Evolutionary conservation across 2,329 filamentous ascomycete genomes (phyloP), one percentile per base, ranked within the genome.

Genomic region (Fusarium sp.): DNA sequence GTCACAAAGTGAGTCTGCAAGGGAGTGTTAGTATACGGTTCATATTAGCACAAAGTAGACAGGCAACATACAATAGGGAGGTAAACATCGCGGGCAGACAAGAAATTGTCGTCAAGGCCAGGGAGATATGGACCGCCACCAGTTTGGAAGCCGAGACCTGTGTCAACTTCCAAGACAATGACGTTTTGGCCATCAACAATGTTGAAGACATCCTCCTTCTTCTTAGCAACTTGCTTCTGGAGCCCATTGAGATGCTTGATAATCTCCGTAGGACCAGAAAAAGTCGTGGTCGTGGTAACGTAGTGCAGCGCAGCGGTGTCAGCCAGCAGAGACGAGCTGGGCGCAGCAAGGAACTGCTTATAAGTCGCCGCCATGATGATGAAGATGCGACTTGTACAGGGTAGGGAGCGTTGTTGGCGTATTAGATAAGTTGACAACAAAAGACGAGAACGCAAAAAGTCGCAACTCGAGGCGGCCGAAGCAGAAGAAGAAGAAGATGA

Each of bases 81-180:
- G 50, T 88, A 88, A 64, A 94, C 94, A 55, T 87, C 87, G 74
- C 90, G 90, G 79, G 97, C 94, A 57, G 92, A 84, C 59, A 99
- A 82, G 78, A 98, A 97, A 82, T 97, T 97, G 83, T 97, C 94
- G 75, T 98, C 95, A 47, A 99, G 84, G 46, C 89, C 89, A 7
- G 95, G 95, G 56, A 98, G 86, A 81, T 96, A 98, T 67, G 90
- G 87, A 67, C 94, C 95, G 69, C 95, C 96, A 67, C 91, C 90
- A 65, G 85, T 88, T 57, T 90, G 77, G 78, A 99, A 97, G 76
- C 96, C 91, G 46, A 98, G 80, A 3, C 88, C 89, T 23, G 93
- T 96, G 75, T 97, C 91, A 46, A 94, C 84, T 79, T 98, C 94
- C 57, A 94, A 84, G 76, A 97, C 94, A 69, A 96, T 80, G 42